Base-by-base conservation (phyloP, 768 basidiomycete genomes). In the Strobilomyces dryophilus region DNA sequence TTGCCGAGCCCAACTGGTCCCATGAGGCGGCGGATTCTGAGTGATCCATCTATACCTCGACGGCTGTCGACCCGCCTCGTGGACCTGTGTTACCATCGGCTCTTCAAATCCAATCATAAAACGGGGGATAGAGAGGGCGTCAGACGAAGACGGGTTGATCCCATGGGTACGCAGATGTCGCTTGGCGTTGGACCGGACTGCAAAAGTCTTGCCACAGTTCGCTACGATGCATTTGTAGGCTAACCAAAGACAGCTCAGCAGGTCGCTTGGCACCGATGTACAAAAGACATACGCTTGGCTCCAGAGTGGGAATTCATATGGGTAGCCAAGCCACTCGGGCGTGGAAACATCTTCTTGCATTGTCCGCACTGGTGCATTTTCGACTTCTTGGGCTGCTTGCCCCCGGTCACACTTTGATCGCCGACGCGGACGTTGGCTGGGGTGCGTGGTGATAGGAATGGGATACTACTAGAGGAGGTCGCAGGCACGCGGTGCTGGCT, bases 121-220 rank as follows among this genome's bases (percentile, higher is more conserved):
- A 31, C 32, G 37, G 15, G 70, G 58, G n/a, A 52, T 32, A 12
- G 63, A 56, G 21, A 67, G 56, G 41, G 46, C 14, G 15, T 52
- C 64, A n/a, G 55, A 37, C 12, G 59, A 52, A 12, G 66, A 58
- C 14, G 65, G 66, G 52, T 64, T 62, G 40, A 84, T 75, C 24
- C 85, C 85, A 58, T 92, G 89, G 1, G 85, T 89, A 42, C 86
- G 84, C 35, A 88, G 76, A 62, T 92, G 89, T 32, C 89, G 79
- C 66, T 83, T 87, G 15, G 87, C 87, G 60, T 92, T 92, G 8
- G 89, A 91, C 12, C 86, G 81, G 17, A 91, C 88, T 18, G 85
- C 82, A 61, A 91, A 92, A 4, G 75, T 77, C 63, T 85, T 84
- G 29, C 72, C 68, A 64, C 89, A 92, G 32, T 76, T 75, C 14